These are phyloP conservation scores for Plasmodium reichenowi DNA, from an alignment of 169 alveolate genomes.

Conservation along the genomic window DNA sequence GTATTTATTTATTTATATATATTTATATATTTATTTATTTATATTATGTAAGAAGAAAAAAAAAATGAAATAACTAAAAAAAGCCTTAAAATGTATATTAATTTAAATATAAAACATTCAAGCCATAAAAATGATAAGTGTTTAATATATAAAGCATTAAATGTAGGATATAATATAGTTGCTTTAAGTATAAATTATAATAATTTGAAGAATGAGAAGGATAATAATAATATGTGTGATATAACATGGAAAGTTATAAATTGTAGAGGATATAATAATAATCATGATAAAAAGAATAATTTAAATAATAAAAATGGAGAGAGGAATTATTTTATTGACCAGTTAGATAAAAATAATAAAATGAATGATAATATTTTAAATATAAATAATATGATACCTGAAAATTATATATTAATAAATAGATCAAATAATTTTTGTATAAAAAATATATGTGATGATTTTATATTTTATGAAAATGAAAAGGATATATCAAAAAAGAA, in stretches of 20 bases:
- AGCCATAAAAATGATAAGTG: conserved; percentile 16
- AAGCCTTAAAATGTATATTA: conserved; percentile 33
- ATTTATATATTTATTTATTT: too few species aligned
- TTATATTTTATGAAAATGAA: not conserved
- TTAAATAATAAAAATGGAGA: not conserved
- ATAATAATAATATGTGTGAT: not conserved
- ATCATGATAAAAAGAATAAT: not conserved
- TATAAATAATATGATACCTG: conserved; percentile 18
- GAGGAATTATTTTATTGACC: conserved; percentile 43
- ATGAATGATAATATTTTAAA: conserved; percentile 15
- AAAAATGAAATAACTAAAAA: not conserved
- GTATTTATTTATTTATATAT: not conserved
- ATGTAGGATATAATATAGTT: conserved; percentile 51
- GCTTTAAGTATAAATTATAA: conserved; percentile 51
- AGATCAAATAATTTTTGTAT: conserved; percentile 30
- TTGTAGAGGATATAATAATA: conserved; percentile 2
- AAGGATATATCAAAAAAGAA: conserved; percentile 1
- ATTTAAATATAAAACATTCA: conserved; percentile 23
- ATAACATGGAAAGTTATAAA: conserved; percentile 41
- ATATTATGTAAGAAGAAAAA: too few species aligned
- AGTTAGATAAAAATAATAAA: conserved; percentile 9
- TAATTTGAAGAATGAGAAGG: not conserved
- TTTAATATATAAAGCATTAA: conserved; percentile 28
- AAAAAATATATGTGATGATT: conserved; percentile 72
- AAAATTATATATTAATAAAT: conserved; percentile 48